A percentile compares a stretch with the other conserved stretches of the same genome.
These are phyloP conservation scores for Pseudogymnoascus sp. DNA, from an alignment of 2,329 filamentous ascomycete genomes.

Conservation along the genomic window DNA sequence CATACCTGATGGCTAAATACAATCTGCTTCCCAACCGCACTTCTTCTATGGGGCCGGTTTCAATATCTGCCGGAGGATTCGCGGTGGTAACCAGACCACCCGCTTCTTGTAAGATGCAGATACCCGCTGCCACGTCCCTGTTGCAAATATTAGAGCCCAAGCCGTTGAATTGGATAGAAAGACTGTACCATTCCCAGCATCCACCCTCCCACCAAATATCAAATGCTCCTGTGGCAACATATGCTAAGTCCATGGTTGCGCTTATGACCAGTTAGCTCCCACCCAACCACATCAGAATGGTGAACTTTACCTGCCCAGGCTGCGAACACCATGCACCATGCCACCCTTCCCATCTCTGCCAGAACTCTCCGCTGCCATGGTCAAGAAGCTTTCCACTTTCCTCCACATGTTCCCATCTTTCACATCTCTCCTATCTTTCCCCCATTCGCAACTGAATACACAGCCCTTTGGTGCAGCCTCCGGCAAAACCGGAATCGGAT, in stretches of 20 bases:
- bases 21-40: constrained; percentile 58
- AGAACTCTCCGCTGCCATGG: constrained; percentile 61
- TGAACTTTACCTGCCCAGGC: constrained; percentile 48
- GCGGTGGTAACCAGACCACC: constrained; percentile 67
- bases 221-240: constrained; percentile 65
- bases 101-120: constrained; percentile 65
- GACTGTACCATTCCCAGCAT: constrained; percentile 65
- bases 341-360: constrained; percentile 59
- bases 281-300: neutral
- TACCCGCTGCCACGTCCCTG: constrained; percentile 68
- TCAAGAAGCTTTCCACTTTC: constrained; percentile 68
- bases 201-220: constrained; percentile 81
- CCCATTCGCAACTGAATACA: constrained; percentile 71
- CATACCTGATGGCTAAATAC: constrained; percentile 61
- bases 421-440: constrained; percentile 62
- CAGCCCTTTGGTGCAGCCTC: constrained; percentile 58
- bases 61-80: constrained; percentile 55
- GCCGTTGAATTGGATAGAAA: neutral
- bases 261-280: constrained; percentile 33
- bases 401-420: constrained; percentile 60
- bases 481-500: constrained; percentile 56
- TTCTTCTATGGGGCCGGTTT: constrained; percentile 49
- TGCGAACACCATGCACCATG: constrained; percentile 71
- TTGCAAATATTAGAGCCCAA: constrained; percentile 12
- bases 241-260: constrained; percentile 67